Evolutionary conservation across 2,329 filamentous ascomycete species (phyloP).

Genomic region (Cryphonectria carpinicola): DNA sequence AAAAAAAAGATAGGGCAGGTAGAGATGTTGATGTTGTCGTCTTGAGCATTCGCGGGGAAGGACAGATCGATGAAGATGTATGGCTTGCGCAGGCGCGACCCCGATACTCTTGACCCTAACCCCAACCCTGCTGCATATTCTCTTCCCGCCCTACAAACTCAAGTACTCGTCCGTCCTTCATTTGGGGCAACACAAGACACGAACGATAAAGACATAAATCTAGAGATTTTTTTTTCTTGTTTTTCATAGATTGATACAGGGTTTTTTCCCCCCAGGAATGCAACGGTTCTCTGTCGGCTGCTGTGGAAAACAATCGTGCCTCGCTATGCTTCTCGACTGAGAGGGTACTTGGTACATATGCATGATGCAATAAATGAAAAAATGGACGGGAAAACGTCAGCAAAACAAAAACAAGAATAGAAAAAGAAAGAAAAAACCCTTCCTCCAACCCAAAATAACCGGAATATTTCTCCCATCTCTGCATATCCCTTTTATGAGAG

Average conservation of each 20-base stretch:
- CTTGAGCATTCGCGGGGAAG: not conserved
- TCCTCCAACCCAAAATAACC: not conserved
- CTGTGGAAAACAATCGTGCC: not conserved
- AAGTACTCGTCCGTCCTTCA: too few relatives aligned
- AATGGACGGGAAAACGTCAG: not conserved
- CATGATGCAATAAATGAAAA: not conserved
- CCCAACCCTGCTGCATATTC: too few relatives aligned
- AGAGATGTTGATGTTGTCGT: not conserved
- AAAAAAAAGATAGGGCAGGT: not conserved
- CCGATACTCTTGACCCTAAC: not conserved
- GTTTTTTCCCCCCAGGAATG: not conserved
- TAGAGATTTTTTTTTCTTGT: not conserved
- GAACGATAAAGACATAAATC: not conserved
- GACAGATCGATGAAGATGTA: slow-evolving; percentile 1
- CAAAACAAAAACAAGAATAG: not conserved
- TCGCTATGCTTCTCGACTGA: slow-evolving; percentile 3
- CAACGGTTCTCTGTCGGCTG: not conserved
- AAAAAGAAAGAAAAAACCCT: not conserved
- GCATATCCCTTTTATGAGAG: not conserved
- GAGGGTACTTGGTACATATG: not conserved
- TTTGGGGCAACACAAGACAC: not conserved
- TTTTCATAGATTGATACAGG: not conserved
- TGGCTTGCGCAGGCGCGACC: not conserved
- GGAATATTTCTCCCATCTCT: not conserved
- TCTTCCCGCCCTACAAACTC: too few relatives aligned